A percentile compares a stretch with the other conserved stretches of the same genome.
Conservation (phyloP, 352 stramenopile species). For the Pythium dissotocum region DNA sequence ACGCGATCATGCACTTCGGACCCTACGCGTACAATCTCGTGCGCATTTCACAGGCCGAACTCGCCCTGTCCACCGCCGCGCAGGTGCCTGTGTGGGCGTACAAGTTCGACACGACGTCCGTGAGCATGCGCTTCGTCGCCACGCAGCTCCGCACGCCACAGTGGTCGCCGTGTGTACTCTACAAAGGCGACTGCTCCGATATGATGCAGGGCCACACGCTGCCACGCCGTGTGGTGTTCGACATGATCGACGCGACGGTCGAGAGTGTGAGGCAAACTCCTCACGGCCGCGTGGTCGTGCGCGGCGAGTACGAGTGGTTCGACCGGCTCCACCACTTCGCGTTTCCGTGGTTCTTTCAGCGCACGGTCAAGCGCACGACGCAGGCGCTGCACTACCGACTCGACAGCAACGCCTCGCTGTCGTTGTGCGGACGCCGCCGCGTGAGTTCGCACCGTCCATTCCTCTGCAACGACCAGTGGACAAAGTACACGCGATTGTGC, state of each 20-base stretch:
- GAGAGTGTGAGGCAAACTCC: neutral
- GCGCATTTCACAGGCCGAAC: neutral
- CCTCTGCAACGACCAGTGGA: neutral
- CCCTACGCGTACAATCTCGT: neutral
- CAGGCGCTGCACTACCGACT: neutral
- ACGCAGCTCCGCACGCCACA: neutral
- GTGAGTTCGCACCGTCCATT: neutral
- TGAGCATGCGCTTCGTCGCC: constrained; percentile 7
- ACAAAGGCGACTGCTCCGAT: neutral
- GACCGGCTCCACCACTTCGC: constrained; percentile 48
- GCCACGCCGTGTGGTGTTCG: neutral
- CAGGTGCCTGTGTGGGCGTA: constrained; percentile 1
- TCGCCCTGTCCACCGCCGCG: neutral
- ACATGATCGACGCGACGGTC: neutral
- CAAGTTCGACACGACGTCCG: constrained; percentile 20
- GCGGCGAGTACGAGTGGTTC: constrained; percentile 33
- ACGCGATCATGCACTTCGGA: constrained; percentile 8
- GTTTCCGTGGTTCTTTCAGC: constrained; percentile 35
- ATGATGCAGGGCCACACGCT: neutral
- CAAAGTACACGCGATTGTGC: neutral
- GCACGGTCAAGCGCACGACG: constrained; percentile 36
- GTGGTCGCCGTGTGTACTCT: constrained; percentile 3
- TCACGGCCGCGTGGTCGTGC: constrained; percentile 8
- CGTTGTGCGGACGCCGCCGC: constrained; percentile 1
- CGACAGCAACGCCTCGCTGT: neutral